These are phyloP conservation scores for Trichaptum fuscoviolaceum DNA, from an alignment of 768 basidiomycete genomes.

Conservation along the genomic window DNA sequence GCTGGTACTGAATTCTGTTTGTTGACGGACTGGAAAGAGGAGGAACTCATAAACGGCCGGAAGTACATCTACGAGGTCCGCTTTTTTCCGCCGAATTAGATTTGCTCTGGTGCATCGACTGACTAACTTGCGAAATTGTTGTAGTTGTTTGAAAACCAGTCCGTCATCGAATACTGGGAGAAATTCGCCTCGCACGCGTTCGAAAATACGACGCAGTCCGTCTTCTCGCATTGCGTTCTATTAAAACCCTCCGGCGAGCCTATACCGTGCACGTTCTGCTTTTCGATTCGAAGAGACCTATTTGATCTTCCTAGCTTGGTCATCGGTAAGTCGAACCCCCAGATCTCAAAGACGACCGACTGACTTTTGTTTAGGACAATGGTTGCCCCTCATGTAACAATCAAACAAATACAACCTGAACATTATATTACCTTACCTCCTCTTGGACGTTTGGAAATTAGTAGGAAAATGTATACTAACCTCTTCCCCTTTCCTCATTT, in stretches of 20 bases:
- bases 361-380: slow-evolving; percentile 55
- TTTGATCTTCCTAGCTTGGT: slow-evolving; percentile 88
- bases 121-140: not conserved
- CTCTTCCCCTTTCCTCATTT: not conserved
- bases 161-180: slow-evolving; percentile 94
- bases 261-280: slow-evolving; percentile 91
- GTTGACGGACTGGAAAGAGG: slow-evolving; percentile 85
- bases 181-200: slow-evolving; percentile 96
- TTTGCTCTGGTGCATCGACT: not conserved
- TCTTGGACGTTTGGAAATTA: not conserved
- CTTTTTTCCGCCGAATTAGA: slow-evolving; percentile 13
- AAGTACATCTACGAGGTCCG: slow-evolving; percentile 46
- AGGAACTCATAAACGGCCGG: slow-evolving; percentile 61
- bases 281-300: slow-evolving; percentile 89
- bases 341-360: no score
- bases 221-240: slow-evolving; percentile 88
- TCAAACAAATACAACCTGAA: not conserved
- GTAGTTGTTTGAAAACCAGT: slow-evolving; percentile 92
- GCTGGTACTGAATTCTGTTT: slow-evolving; percentile 96
- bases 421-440: not conserved
- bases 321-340: slow-evolving; percentile 51
- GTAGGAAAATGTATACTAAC: not conserved
- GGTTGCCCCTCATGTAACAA: slow-evolving; percentile 70
- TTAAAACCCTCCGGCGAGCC: slow-evolving; percentile 81
- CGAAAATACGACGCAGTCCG: slow-evolving; percentile 93